Percentiles rank a stretch among this genome's conserved stretches.
Conservation (phyloP, 805 yeast genomes). For the Starmera amethionina region DNA sequence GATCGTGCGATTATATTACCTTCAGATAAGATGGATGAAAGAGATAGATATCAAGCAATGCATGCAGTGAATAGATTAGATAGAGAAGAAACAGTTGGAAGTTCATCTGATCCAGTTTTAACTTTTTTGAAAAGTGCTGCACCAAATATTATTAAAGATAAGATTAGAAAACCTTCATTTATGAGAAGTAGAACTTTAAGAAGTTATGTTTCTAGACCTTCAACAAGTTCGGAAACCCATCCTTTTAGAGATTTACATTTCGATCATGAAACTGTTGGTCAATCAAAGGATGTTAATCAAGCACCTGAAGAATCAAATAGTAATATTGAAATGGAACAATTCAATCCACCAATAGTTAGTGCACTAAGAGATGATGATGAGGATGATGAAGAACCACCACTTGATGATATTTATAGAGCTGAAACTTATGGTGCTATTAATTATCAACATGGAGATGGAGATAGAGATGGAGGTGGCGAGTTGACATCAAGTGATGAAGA, state of each 20-base stretch:
- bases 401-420: not conserved
- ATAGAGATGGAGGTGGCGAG: no score
- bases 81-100: conserved; percentile 14
- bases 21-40: conserved; percentile 48
- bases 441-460: no score
- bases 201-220: not conserved
- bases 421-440: not conserved
- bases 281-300: not conserved
- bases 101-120: conserved; percentile 16
- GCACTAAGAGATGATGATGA: not conserved
- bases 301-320: not conserved
- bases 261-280: not conserved
- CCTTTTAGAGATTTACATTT: not conserved
- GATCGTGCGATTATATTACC: conserved; percentile 92
- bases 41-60: conserved; percentile 37
- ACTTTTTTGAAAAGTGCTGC: conserved; percentile 20
- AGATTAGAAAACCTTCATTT: conserved; percentile 15
- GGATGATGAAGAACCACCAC: not conserved
- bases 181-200: conserved; percentile 2
- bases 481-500: no score
- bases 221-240: not conserved
- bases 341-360: not conserved
- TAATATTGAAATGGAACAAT: not conserved
- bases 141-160: conserved; percentile 15
- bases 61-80: conserved; percentile 12